Conservation (phyloP, 192 early-diverging fungal species). For the Gonapodya sp. region DNA sequence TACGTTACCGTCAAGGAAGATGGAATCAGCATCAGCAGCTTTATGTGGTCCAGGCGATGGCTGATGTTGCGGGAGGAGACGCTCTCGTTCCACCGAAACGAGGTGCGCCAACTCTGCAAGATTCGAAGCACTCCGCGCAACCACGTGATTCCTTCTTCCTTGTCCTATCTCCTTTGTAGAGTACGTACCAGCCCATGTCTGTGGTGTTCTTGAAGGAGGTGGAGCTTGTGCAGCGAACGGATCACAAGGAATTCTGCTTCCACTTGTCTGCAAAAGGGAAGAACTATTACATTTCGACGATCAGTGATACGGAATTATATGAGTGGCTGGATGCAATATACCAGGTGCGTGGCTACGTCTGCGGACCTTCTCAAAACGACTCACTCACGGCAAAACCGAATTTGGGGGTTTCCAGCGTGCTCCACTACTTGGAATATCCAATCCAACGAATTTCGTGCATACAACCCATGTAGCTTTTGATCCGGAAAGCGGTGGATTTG, state of each 20-base stretch:
- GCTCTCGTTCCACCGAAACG: constrained; percentile 85
- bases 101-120: constrained; percentile 46
- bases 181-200: constrained; percentile 75
- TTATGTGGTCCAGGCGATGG: constrained; percentile 94
- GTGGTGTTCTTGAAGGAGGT: constrained; percentile 92
- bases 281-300: constrained; percentile 84
- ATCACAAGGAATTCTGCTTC: constrained; percentile 88
- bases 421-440: constrained; percentile 61
- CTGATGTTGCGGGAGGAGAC: constrained; percentile 79
- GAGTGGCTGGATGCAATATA: constrained; percentile 98
- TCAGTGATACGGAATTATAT: constrained; percentile 94
- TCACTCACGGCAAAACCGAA: constrained; percentile 14
- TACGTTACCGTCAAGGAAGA: constrained; percentile 88
- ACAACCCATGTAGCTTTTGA: constrained; percentile 69
- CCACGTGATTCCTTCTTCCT: background rate
- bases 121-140: background rate
- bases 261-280: constrained; percentile 89
- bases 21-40: constrained; percentile 57
- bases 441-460: constrained; percentile 79
- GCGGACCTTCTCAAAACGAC: constrained; percentile 8
- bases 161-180: constrained; percentile 28
- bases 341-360: constrained; percentile 47
- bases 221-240: constrained; percentile 72
- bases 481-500: constrained; percentile 46
- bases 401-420: constrained; percentile 45